Evolutionary conservation across 2,329 filamentous ascomycete genomes (phyloP).

Genomic region (Mycosphaerella sp.): DNA sequence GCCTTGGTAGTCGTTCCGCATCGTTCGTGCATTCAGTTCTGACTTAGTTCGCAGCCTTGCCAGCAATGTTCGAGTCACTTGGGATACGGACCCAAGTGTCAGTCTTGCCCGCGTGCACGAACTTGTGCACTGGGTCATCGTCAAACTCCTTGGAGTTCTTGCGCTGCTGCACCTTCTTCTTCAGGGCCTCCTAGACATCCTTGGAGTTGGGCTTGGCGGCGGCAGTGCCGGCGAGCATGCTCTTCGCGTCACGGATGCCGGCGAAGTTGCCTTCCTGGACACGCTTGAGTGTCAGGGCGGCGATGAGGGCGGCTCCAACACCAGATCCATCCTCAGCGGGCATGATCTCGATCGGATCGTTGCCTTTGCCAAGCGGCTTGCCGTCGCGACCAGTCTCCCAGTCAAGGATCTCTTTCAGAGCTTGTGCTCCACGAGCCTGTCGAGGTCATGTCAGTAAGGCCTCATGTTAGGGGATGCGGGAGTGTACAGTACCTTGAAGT

Average conservation of each 20-base stretch:
- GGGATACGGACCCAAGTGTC: constrained; percentile 1
- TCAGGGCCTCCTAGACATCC: constrained; percentile 15
- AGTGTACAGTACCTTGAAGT: constrained; percentile 64
- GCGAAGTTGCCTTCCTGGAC: constrained; percentile 54
- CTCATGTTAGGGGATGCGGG: neutral
- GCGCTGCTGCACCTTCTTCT: constrained; percentile 1
- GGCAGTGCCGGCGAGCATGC: constrained; percentile 37
- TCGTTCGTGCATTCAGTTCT: neutral
- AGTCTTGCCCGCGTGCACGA: neutral
- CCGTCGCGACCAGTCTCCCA: constrained; percentile 71
- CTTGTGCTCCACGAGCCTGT: constrained; percentile 69
- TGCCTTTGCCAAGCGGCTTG: constrained; percentile 53
- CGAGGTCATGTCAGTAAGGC: constrained; percentile 11
- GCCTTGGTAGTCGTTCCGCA: neutral
- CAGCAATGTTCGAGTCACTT: neutral
- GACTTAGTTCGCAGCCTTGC: neutral
- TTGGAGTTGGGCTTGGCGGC: constrained; percentile 20
- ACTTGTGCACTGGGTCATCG: constrained; percentile 1
- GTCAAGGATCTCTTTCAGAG: constrained; percentile 90
- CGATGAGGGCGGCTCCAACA: constrained; percentile 95
- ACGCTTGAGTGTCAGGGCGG: constrained; percentile 60
- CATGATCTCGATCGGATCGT: constrained; percentile 74
- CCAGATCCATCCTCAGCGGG: constrained; percentile 93
- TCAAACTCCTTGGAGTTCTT: neutral
- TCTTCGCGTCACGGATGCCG: constrained; percentile 50